Evolutionary conservation across 1,139 yeast genomes (phyloP).

Genomic region (Suhomyces coccinellae): DNA sequence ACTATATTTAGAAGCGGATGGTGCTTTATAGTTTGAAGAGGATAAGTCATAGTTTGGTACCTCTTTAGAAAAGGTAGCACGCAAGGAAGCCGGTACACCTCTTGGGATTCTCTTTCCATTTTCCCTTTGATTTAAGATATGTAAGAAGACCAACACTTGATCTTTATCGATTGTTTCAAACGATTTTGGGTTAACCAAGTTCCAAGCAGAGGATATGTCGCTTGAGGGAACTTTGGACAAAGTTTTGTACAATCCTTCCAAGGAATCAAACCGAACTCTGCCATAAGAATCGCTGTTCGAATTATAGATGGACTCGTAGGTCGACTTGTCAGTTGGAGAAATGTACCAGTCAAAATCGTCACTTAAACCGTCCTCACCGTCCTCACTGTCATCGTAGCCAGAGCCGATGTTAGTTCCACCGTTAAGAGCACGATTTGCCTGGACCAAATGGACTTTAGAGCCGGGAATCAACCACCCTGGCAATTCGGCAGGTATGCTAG

Average conservation of each 20-base stretch:
- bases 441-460: conserved; percentile 78
- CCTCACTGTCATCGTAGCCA: conserved; percentile 40
- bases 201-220: conserved; percentile 94
- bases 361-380: conserved; percentile 55
- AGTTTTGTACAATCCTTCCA: conserved; percentile 67
- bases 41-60: conserved; percentile 72
- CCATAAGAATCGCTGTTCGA: conserved; percentile 80
- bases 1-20: conserved; percentile 19
- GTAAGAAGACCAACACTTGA: conserved; percentile 85
- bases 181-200: conserved; percentile 85
- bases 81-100: conserved; percentile 88
- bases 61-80: conserved; percentile 90
- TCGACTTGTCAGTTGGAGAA: conserved; percentile 77
- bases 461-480: conserved; percentile 95
- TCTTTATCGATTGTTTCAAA: conserved; percentile 89
- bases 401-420: conserved; percentile 5
- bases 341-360: conserved; percentile 94
- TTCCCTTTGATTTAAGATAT: conserved; percentile 86
- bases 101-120: conserved; percentile 87
- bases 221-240: conserved; percentile 74
- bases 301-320: conserved; percentile 77
- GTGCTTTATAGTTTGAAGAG: conserved; percentile 15
- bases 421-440: conserved; percentile 69
- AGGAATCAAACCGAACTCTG: conserved; percentile 72
- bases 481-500: conserved; percentile 63